Evolutionary conservation across 2,329 filamentous ascomycete species (phyloP).

Genomic region (Ophiocordyceps unilateralis): DNA sequence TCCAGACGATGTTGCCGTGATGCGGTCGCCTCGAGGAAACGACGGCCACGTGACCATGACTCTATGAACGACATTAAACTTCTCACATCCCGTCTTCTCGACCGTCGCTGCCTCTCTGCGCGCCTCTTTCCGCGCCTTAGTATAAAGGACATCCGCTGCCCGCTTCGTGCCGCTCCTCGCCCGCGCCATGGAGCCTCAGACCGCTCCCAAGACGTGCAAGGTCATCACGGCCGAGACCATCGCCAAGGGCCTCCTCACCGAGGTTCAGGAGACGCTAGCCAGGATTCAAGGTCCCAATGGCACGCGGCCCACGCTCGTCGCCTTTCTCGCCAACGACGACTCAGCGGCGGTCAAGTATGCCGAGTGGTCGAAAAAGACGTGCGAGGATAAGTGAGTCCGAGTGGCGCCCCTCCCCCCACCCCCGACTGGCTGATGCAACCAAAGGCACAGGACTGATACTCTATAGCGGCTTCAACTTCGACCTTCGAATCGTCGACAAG

Average conservation of each 20-base stretch:
- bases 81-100: too few species aligned
- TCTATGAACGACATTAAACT: too few species aligned
- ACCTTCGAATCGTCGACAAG: slow-evolving; percentile 67
- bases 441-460: background rate
- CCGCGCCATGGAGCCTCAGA: slow-evolving; percentile 3
- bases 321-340: slow-evolving; percentile 84
- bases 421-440: background rate
- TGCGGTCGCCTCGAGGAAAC: too few species aligned
- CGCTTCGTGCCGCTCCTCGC: background rate
- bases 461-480: slow-evolving; percentile 73
- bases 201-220: slow-evolving; percentile 63
- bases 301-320: slow-evolving; percentile 59
- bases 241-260: slow-evolving; percentile 60
- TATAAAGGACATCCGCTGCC: background rate
- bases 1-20: too few species aligned
- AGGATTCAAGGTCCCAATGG: slow-evolving; percentile 42
- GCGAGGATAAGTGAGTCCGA: slow-evolving; percentile 70
- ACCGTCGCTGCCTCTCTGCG: too few species aligned
- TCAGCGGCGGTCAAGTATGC: slow-evolving; percentile 86
- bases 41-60: too few species aligned
- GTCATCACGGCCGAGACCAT: slow-evolving; percentile 80
- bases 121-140: too few species aligned
- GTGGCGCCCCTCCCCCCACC: background rate
- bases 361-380: slow-evolving; percentile 94
- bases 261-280: slow-evolving; percentile 60